Conservation (phyloP, 2,329 filamentous ascomycete species). For the Stagonosporopsis chrysanthemi region DNA sequence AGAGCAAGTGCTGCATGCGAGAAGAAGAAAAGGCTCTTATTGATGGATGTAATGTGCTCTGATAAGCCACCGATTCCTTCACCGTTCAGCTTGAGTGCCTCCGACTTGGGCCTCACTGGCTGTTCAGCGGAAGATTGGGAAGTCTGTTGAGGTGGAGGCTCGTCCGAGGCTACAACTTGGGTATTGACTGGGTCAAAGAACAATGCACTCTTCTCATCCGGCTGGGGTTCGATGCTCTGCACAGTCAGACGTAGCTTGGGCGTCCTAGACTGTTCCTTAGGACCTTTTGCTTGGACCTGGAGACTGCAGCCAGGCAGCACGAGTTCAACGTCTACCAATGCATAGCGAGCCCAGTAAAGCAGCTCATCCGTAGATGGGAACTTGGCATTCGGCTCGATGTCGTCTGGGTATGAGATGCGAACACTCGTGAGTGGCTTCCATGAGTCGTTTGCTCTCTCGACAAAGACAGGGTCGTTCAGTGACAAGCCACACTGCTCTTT, state of each 20-base stretch:
- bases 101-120: constrained; percentile 19
- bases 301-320: constrained; percentile 75
- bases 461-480: constrained; percentile 62
- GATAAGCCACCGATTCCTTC: constrained; percentile 72
- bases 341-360: constrained; percentile 39
- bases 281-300: constrained; percentile 60
- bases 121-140: constrained; percentile 3
- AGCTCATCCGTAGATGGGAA: constrained; percentile 40
- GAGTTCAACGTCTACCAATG: constrained; percentile 67
- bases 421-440: constrained; percentile 43
- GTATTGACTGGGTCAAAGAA: constrained; percentile 42
- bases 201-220: constrained; percentile 35
- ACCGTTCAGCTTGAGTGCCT: constrained; percentile 41
- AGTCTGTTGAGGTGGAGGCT: constrained; percentile 14
- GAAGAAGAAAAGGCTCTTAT: constrained; percentile 64
- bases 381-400: constrained; percentile 27
- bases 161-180: constrained; percentile 29
- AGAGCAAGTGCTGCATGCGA: constrained; percentile 25
- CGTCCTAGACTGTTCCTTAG: constrained; percentile 61
- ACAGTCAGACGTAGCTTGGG: constrained; percentile 65
- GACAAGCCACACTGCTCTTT: constrained; percentile 76
- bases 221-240: constrained; percentile 59
- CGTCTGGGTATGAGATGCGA: constrained; percentile 32
- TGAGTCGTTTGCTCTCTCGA: constrained; percentile 58
- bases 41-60: constrained; percentile 69